phyloP scores from a whole-genome alignment of 306 rosid genomes.

The Quercus aquifolioides region DNA sequence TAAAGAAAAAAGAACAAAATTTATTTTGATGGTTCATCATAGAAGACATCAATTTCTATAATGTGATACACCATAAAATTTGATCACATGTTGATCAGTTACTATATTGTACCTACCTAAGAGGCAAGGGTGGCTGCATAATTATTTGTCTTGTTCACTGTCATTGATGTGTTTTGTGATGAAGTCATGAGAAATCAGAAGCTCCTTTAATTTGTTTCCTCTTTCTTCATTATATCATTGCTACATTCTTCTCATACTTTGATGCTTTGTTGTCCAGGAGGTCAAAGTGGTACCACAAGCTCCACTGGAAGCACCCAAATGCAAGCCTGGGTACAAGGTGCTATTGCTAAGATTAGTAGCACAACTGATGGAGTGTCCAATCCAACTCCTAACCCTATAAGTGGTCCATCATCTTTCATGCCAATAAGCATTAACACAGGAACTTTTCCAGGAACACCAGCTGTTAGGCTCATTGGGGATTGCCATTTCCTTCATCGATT shows the following conservation, averaged over 20 bases:
- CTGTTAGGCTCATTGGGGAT: conserved; percentile 97
- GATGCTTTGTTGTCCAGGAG: conserved; percentile 45
- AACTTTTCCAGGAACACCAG: conserved; percentile 99
- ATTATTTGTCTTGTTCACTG: neutral
- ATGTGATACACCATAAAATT: neutral
- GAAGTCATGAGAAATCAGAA: neutral
- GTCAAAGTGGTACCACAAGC: conserved; percentile 70
- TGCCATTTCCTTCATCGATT: conserved; percentile 96
- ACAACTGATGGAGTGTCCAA: conserved; percentile 76
- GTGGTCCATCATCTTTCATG: conserved; percentile 92
- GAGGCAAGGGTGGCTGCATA: neutral
- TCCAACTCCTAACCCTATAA: conserved; percentile 80
- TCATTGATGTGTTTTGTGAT: neutral
- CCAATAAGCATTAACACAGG: conserved; percentile 98
- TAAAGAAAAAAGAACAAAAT: neutral
- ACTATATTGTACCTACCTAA: neutral
- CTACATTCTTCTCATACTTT: neutral
- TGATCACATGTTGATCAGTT: neutral
- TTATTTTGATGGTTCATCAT: neutral
- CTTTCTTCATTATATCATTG: neutral
- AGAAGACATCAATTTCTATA: neutral
- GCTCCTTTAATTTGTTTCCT: neutral
- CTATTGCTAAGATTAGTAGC: conserved; percentile 92
- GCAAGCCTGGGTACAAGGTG: conserved; percentile 99
- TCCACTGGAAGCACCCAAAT: conserved; percentile 86